A percentile compares a stretch with the other conserved stretches of the same genome.
These are phyloP conservation scores for Polyplosphaeria fusca DNA, from an alignment of 495 filamentous ascomycete genomes.

Conservation along the genomic window DNA sequence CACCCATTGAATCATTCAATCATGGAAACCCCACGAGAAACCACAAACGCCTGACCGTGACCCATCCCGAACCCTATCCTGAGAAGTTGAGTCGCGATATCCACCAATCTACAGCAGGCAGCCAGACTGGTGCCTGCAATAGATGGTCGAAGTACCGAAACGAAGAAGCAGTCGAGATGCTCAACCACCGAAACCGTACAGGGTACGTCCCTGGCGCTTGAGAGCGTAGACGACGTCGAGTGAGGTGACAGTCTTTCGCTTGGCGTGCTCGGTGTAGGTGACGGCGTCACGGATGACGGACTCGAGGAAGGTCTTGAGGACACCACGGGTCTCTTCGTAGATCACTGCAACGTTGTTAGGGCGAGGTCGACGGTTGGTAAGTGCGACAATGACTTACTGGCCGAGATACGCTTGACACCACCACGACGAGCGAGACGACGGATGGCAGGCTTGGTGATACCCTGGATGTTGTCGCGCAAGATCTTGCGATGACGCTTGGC, in stretches of 20 bases:
- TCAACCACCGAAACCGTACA: constrained; percentile 97
- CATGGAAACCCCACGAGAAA: constrained; percentile 9
- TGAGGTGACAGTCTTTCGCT: constrained; percentile 96
- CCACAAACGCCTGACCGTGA: constrained; percentile 14
- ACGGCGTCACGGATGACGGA: constrained; percentile 84
- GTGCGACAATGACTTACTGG: constrained; percentile 42
- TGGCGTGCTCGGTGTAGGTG: constrained; percentile 96
- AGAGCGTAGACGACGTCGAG: constrained; percentile 94
- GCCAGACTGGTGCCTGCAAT: neutral
- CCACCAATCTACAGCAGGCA: constrained; percentile 1
- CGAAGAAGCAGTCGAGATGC: constrained; percentile 25
- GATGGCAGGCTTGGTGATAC: constrained; percentile 71
- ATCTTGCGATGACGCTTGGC: constrained; percentile 99
- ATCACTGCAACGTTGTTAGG: constrained; percentile 48
- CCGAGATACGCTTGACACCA: constrained; percentile 65
- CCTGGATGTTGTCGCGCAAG: constrained; percentile 98
- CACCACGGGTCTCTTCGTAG: constrained; percentile 67
- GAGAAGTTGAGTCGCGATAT: constrained; percentile 2
- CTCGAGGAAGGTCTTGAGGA: constrained; percentile 65
- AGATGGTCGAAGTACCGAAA: constrained; percentile 2
- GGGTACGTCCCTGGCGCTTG: constrained; percentile 91
- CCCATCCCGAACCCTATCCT: constrained; percentile 8
- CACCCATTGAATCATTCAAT: constrained; percentile 15
- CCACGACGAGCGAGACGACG: constrained; percentile 63
- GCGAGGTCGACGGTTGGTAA: constrained; percentile 1